Evolutionary conservation across 768 basidiomycete genomes (phyloP).

Genomic region (Phylloporus sp.): DNA sequence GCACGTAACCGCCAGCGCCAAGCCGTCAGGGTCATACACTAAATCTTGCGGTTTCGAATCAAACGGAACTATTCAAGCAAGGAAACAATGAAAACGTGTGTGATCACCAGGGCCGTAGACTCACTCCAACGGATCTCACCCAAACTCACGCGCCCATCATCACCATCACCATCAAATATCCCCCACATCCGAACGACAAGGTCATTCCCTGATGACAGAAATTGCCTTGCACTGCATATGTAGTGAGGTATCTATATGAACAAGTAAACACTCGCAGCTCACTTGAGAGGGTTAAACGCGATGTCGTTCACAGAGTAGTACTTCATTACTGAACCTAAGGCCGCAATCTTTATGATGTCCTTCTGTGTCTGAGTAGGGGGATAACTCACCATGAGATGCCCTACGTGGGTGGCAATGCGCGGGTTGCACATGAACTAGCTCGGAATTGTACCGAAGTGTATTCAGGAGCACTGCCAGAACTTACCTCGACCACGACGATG

Average conservation of each 20-base stretch:
- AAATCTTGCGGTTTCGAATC: conserved; percentile 39
- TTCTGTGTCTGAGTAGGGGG: neutral
- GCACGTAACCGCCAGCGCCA: conserved; percentile 36
- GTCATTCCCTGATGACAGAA: conserved; percentile 51
- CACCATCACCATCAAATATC: conserved; percentile 21
- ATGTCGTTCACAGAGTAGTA: conserved; percentile 56
- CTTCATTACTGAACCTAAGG: conserved; percentile 29
- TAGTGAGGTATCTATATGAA: conserved; percentile 2
- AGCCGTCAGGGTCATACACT: conserved; percentile 40
- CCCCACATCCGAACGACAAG: conserved; percentile 42
- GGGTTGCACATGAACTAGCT: conserved; percentile 16
- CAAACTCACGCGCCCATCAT: conserved; percentile 11
- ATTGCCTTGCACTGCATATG: conserved; percentile 32
- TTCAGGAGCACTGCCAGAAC: neutral
- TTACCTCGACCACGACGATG: conserved; percentile 32
- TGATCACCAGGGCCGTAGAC: neutral
- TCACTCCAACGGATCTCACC: conserved; percentile 13
- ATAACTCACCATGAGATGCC: conserved; percentile 17
- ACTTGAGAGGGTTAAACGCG: conserved; percentile 51
- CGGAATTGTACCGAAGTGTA: neutral
- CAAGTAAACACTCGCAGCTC: conserved; percentile 5
- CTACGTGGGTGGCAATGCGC: conserved; percentile 18
- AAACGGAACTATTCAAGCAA: conserved; percentile 18
- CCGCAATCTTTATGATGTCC: neutral
- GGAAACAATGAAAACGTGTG: neutral